Conservation (phyloP, 768 basidiomycete genomes). For the Pulveroboletus sp. region DNA sequence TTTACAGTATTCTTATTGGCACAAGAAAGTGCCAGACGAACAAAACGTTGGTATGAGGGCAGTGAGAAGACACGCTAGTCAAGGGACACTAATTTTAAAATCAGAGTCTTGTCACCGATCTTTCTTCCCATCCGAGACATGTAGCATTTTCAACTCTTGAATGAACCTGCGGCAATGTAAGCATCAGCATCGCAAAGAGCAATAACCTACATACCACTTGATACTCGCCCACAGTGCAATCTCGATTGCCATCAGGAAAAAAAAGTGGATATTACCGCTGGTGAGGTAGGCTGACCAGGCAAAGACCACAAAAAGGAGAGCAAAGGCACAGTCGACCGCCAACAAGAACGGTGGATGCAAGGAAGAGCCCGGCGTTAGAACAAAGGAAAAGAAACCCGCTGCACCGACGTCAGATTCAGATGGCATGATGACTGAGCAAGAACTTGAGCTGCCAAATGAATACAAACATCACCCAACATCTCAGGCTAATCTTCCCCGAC, state of each 20-base stretch:
- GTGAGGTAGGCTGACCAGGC: slow-evolving; percentile 58
- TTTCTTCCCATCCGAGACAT: slow-evolving; percentile 25
- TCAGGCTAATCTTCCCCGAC: slow-evolving; percentile 1
- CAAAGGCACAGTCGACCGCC: slow-evolving; percentile 61
- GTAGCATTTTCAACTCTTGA: slow-evolving; percentile 51
- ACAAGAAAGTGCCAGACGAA: slow-evolving; percentile 74
- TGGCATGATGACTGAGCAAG: slow-evolving; percentile 15
- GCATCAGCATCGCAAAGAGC: not conserved
- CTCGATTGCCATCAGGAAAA: slow-evolving; percentile 64
- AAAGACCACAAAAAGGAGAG: slow-evolving; percentile 56
- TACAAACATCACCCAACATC: slow-evolving; percentile 21
- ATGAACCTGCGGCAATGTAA: slow-evolving; percentile 52
- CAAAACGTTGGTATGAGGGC: slow-evolving; percentile 84
- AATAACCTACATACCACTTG: slow-evolving; percentile 59
- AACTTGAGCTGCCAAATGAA: not conserved
- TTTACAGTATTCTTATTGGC: slow-evolving; percentile 77
- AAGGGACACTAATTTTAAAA: slow-evolving; percentile 10
- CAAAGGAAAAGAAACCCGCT: slow-evolving; percentile 45
- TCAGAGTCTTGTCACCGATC: slow-evolving; percentile 14
- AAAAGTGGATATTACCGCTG: slow-evolving; percentile 62
- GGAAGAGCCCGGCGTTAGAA: slow-evolving; percentile 75
- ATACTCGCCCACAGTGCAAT: slow-evolving; percentile 73
- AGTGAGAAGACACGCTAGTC: slow-evolving; percentile 53
- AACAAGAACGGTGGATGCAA: slow-evolving; percentile 68
- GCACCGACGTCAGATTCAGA: slow-evolving; percentile 14